Conservation (phyloP, 768 basidiomycete genomes). For the Ramaria sp. region DNA sequence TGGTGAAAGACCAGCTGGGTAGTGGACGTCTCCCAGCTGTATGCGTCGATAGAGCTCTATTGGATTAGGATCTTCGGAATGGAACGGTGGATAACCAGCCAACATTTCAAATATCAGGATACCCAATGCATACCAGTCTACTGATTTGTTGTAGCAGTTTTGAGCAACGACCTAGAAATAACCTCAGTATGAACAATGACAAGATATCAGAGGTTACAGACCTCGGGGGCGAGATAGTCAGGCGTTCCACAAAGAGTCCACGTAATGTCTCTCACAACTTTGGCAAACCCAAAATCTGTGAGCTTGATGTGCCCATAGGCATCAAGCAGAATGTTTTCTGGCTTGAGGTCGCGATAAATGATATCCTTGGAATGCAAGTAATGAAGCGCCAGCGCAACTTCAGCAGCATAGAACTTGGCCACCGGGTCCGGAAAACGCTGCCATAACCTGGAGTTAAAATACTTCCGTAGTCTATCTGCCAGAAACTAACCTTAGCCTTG, state of each 20-base stretch:
- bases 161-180: conserved; percentile 56
- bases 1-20: conserved; percentile 63
- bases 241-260: conserved; percentile 96
- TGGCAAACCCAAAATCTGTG: conserved; percentile 95
- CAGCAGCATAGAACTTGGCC: conserved; percentile 95
- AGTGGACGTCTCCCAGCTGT: conserved; percentile 65
- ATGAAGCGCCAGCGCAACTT: conserved; percentile 87
- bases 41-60: conserved; percentile 90
- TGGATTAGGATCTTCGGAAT: conserved; percentile 76
- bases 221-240: conserved; percentile 95
- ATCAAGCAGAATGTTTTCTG: conserved; percentile 90
- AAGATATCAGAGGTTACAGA: conserved; percentile 17
- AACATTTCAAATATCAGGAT: conserved; percentile 98
- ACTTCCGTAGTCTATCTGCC: background rate
- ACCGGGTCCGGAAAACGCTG: conserved; percentile 95
- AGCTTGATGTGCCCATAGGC: conserved; percentile 96
- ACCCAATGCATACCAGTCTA: conserved; percentile 98
- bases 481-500: conserved; percentile 64
- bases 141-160: conserved; percentile 87
- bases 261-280: conserved; percentile 74
- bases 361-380: conserved; percentile 81
- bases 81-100: conserved; percentile 90
- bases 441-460: conserved; percentile 13
- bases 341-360: conserved; percentile 96
- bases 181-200: conserved; percentile 11